Evolutionary conservation across 768 basidiomycete genomes (phyloP), one percentile per base, ranked within the genome.

Genomic region (Termitomyces eurrhizus): DNA sequence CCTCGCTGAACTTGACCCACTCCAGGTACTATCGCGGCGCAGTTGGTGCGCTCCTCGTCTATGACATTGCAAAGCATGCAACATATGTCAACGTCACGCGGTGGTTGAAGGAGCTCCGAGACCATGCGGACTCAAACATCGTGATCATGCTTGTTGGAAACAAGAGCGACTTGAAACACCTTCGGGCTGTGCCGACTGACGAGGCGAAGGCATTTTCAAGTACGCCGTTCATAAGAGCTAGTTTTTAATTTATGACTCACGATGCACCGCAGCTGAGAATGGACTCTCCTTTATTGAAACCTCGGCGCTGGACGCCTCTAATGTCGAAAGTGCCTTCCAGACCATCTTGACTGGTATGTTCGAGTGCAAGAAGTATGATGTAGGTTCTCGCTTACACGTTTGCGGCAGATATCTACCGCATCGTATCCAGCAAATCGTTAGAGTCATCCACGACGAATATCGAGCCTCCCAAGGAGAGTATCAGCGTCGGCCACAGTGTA

Each of bases 121-220:
- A 98, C 73, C 95, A 98, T 70, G 95, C 95, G 57, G 89, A 92
- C 71, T 88, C 89, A 57, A 94, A 90, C 79, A 94, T 94, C 61
- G 93, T 92, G 56, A 96, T 96, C 71, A 95, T 95, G 93, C 84
- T 95, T 42, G 93, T 96, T 12, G 94, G 94, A 13, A 98, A 98
- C 82, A 98, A 99, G 89, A 95, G 93, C 73, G 97, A 99, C 84
- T 87, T 99, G 82, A 95, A 97, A 78, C 97, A 98, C 73, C 75
- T 98, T 68, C 80, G 97, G 65, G 96, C 95, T 46, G 95, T 98
- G 42, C 90, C 96, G 36, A 98, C 95, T 35, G 97, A 99, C 53
- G 97, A 99, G 80, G 96, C 95, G 52, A 97, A 93, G 81, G 78
- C 79, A 12, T 98, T 98, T 74, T 77, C 94, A 39, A 82, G 95